phyloP scores from a whole-genome alignment of 495 filamentous ascomycete genomes.

The Pyrenula massariospora region DNA sequence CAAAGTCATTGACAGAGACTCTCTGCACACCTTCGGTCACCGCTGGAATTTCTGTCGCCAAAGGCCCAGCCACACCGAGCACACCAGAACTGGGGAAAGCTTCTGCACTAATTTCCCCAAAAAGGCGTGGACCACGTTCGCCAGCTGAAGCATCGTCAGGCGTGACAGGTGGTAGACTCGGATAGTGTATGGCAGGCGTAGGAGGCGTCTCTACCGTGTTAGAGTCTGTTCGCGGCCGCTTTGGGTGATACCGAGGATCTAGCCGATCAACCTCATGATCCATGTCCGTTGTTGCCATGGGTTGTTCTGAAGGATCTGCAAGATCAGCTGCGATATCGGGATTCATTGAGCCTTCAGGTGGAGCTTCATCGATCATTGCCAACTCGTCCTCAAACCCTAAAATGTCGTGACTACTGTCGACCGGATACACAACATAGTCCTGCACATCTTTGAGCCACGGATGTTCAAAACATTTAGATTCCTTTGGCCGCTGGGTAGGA shows the following conservation, averaged over 20 bases:
- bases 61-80: conserved; percentile 22
- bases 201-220: conserved; percentile 19
- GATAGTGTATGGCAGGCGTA: conserved; percentile 5
- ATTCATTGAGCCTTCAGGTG: conserved; percentile 40
- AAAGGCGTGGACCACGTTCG: conserved; percentile 39
- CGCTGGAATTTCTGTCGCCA: conserved; percentile 12
- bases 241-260: conserved; percentile 13
- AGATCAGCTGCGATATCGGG: conserved; percentile 45
- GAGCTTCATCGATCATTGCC: conserved; percentile 33
- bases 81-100: conserved; percentile 53
- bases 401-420: conserved; percentile 34
- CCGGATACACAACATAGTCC: conserved; percentile 23
- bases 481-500: conserved; percentile 55
- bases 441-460: conserved; percentile 49
- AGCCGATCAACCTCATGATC: conserved; percentile 8
- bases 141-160: conserved; percentile 6
- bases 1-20: conserved; percentile 20
- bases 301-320: conserved; percentile 14
- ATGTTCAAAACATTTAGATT: conserved; percentile 50
- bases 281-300: conserved; percentile 16
- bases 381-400: conserved; percentile 36
- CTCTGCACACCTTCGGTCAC: conserved; percentile 5
- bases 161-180: conserved; percentile 14
- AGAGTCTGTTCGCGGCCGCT: conserved; percentile 23
- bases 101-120: conserved; percentile 69